A percentile compares a stretch with the other conserved stretches of the same genome.
phyloP scores from a whole-genome alignment of 257 asterid genomes.

The Solanum stenotomum region DNA sequence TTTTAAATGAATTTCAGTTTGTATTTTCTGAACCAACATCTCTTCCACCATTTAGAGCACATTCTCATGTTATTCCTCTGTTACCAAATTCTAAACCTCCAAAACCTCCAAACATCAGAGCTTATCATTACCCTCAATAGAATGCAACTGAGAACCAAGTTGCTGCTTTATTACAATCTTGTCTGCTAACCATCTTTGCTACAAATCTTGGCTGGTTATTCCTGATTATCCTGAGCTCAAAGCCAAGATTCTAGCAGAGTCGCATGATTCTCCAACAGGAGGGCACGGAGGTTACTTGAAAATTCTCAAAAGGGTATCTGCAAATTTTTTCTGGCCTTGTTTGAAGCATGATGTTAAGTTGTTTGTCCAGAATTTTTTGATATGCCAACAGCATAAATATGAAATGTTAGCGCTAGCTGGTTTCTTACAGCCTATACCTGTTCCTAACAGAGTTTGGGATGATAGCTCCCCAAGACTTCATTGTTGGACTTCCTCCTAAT shows the following conservation, averaged over 20 bases:
- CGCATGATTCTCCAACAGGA: not conserved
- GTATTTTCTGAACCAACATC: not conserved
- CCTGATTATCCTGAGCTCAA: not conserved
- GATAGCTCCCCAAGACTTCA: not conserved
- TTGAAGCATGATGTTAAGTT: not conserved
- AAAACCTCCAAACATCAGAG: not conserved
- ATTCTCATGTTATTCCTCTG: not conserved
- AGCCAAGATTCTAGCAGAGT: not conserved
- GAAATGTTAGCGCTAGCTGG: not conserved
- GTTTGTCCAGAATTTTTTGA: not conserved
- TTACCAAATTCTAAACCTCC: not conserved
- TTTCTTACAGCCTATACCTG: not conserved
- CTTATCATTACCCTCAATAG: not conserved
- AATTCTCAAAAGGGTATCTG: too few species aligned
- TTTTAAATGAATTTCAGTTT: not conserved
- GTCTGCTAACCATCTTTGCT: not conserved
- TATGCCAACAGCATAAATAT: not conserved
- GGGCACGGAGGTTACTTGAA: not conserved
- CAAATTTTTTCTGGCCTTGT: not conserved
- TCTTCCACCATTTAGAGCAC: not conserved
- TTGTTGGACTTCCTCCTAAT: not conserved
- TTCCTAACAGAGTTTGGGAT: not conserved
- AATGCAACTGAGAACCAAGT: not conserved
- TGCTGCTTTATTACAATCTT: not conserved
- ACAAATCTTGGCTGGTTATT: not conserved